Evolutionary conservation across 2,329 filamentous ascomycete species (phyloP), one percentile per base, ranked within the genome.

Genomic region (Nemania bipapillata): DNA sequence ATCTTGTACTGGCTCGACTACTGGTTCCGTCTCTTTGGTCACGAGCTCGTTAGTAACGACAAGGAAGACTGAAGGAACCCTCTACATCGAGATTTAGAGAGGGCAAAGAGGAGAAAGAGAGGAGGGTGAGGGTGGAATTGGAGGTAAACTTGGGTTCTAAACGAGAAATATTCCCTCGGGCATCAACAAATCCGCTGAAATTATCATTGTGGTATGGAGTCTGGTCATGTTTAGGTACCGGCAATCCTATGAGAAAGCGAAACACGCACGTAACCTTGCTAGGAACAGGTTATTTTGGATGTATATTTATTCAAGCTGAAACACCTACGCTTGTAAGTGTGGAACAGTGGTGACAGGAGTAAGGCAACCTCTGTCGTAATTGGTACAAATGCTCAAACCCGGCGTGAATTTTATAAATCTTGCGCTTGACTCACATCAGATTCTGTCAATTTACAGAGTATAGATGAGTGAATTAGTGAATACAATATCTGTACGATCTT

Each of bases 1-100:
- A 75, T 90, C 50, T 87, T 91, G 73, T 91, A 86, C 81, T 89
- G 84, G 81, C 80, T 91, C 26, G 89, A 90, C 74, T 81, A 82
- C 20, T 84, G 83, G 62, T 88, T 90, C 74, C 81, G 83, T 3
- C 80, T 90, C 45, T 90, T 90, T 76, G 84, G 84, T 49, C 84
- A 87, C 24, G 87, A 89, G 73, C 86, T 90, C 63, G 82, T 85
- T 68, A 84, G 80, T 73, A 82, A 82, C 9, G 86, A 88, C 70
- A 88, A 87, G 81, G 87, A 90, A 66, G 87, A 89, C 64, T 89
- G 75, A 76, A 57, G 40, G 4, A 12, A 22, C 15, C n/a, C 22
- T 15, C 15, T 24, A 9, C 9, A 9, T 28, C 30, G 17, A 35
- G n/a, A 8, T 15, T 15, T 9, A 22, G n/a, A n/a, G 4, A 20